A percentile compares a stretch with the other conserved stretches of the same genome.
Conservation (phyloP, 805 yeast genomes). For the Pichia rugopelliculosa region DNA sequence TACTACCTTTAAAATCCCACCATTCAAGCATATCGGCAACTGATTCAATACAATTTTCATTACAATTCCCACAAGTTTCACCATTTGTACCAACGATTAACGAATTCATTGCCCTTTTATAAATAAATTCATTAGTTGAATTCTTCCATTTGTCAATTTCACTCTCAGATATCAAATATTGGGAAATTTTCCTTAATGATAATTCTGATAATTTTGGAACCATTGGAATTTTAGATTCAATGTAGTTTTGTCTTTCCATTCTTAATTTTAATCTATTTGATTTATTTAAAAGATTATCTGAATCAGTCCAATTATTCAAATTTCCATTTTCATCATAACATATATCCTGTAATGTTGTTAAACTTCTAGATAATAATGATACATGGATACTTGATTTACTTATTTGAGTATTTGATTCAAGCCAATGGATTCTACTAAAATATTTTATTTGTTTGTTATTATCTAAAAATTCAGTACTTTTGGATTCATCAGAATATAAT, state of each 20-base stretch:
- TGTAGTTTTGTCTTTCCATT: constrained; percentile 11
- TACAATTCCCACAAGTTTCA: constrained; percentile 49
- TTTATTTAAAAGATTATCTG: background rate
- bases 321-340: constrained; percentile 12
- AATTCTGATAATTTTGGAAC: constrained; percentile 42
- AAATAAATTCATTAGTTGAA: constrained; percentile 38
- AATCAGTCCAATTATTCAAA: constrained; percentile 5
- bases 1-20: constrained; percentile 55
- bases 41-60: constrained; percentile 42
- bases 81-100: constrained; percentile 44
- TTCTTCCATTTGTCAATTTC: constrained; percentile 50
- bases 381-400: constrained; percentile 18
- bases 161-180: constrained; percentile 44
- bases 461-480: background rate
- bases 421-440: constrained; percentile 27
- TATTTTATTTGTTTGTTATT: constrained; percentile 15
- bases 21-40: constrained; percentile 55
- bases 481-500: background rate
- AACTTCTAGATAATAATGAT: constrained; percentile 23
- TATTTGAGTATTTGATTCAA: constrained; percentile 18
- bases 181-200: constrained; percentile 41
- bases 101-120: constrained; percentile 41
- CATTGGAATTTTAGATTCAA: constrained; percentile 17
- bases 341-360: constrained; percentile 28
- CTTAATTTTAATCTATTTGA: background rate